Evolutionary conservation across 2,329 filamentous ascomycete genomes (phyloP), one percentile per base, ranked within the genome.

Genomic region (Remersonia thermophila): DNA sequence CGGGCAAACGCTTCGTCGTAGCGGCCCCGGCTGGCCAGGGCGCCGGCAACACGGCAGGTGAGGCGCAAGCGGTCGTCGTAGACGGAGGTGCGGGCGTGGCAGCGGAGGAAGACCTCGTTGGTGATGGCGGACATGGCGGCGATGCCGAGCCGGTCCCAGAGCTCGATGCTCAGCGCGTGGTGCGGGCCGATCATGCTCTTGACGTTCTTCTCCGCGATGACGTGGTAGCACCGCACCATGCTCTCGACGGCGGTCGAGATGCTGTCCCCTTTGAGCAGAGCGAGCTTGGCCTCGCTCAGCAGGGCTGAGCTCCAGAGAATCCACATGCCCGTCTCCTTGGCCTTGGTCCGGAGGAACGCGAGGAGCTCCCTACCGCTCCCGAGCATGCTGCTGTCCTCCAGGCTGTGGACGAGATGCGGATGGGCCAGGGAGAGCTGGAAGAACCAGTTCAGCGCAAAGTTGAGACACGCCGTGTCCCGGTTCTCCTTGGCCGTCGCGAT

Each of bases 401-500:
- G 66, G 35, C 77, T 72, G 33, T 67, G 72, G 46, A 86, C 75
- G n/a, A 85, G 69, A 36, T 75, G 68, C 0, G 86, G 83, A 48
- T 89, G 86, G 1, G 83, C 77, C 51, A 85, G 83, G n/a, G 80
- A 82, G 49, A 95, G 93, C 53, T 95, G 85, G 51, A 93, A 93
- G 3, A 96, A 67, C 91, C 91, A 98, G 52, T 86, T 93, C 42
- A 98, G 72, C 23, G 86, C 83, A 59, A 93, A 96, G 56, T 95
- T 96, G 38, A 98, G 68, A 53, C 91, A 96, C 3, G 74, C 78
- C 66, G 85, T 83, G 53, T 98, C 91, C 46, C 86, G 80, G 47
- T 93, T 93, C 57, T 96, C 91, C 43, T 89, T 69, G 1, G 91
- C 91, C n/a, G 86, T 93, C 0, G 87, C 80, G 25, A 98, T 86